Base-by-base conservation (phyloP, 2,329 filamentous ascomycete genomes). In the Pezicula rhizophila region DNA sequence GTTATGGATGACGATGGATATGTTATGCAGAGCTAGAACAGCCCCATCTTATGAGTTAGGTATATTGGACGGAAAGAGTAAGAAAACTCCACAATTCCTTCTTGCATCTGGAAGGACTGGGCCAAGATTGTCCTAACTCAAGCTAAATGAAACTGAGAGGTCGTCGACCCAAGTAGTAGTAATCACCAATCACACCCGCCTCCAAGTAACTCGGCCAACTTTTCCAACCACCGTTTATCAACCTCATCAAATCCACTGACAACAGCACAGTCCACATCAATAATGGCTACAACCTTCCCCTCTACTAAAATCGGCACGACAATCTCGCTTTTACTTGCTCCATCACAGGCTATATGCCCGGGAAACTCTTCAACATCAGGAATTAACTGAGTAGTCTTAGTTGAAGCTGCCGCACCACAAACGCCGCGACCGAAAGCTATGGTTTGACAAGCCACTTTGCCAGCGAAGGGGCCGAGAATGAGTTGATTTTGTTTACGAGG, bases 321-420 rank as follows among this genome's bases (percentile, higher is more conserved):
- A 63, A 93, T 84, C 71, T 93, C 88, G 63, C 87, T 91, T 69
- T 73, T 79, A 60, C 80, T 88, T 49, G 80, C 84, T 4, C 79
- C 78, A 65, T 93, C 88, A 64, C 88, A 92, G 8, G 88, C 87
- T 61, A 93, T 91, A 64, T 92, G 88, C 2, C 86, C 87, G 0
- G 85, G 84, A 60, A 92, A 92, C 45, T 69, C 62, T 39, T 88
- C 82, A 7, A 93, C 87, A 64, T 93, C 82, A 11, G 72, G 68
- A 0, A 85, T 77, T 6, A 90, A 64, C 68, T 88, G 84, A 10
- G 87, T 90, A 51, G 68, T 63, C 40, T 68, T 67, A 3, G 71
- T 76, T 20, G 74, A 62, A 1, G 86, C 87, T 0, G 87, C 86
- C 6, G 79, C 70, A 2, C 88, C 88, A 64, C 88, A 92, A 5